Conservation (phyloP, 306 rosid genomes). For the Echinosophora koreensis region DNA sequence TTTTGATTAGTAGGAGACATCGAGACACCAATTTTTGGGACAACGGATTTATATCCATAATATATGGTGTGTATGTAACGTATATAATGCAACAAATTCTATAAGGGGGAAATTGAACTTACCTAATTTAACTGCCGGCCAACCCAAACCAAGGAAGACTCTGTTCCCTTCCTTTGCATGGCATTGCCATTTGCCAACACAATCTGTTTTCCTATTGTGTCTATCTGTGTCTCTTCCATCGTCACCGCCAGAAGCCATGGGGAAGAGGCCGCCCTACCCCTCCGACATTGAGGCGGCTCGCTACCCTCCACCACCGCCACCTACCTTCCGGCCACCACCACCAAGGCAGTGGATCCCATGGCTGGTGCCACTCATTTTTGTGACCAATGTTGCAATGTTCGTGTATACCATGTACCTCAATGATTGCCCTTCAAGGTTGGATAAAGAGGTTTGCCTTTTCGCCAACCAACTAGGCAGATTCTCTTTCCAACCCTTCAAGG, state of each 20-base stretch:
- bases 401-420: conserved; percentile 68
- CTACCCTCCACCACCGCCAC: conserved; percentile 53
- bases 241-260: conserved; percentile 51
- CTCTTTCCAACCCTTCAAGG: conserved; percentile 76
- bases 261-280: conserved; percentile 58
- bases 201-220: conserved; percentile 38
- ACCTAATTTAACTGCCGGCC: conserved; percentile 60
- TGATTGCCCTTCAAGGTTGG: conserved; percentile 62
- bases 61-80: too few relatives aligned
- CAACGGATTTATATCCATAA: too few relatives aligned
- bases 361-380: conserved; percentile 72
- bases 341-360: conserved; percentile 68
- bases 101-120: conserved; percentile 54
- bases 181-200: conserved; percentile 38
- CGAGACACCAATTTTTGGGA: too few relatives aligned
- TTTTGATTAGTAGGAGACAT: too few relatives aligned
- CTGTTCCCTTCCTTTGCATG: conserved; percentile 39
- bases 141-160: conserved; percentile 39
- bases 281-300: conserved; percentile 67
- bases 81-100: conserved; percentile 24
- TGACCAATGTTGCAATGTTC: conserved; percentile 60
- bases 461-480: conserved; percentile 55
- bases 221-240: not conserved
- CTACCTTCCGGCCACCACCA: conserved; percentile 52
- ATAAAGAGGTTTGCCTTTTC: conserved; percentile 52